Conservation (phyloP, 495 filamentous ascomycete genomes). For the Hapsidospora chrysogenum region DNA sequence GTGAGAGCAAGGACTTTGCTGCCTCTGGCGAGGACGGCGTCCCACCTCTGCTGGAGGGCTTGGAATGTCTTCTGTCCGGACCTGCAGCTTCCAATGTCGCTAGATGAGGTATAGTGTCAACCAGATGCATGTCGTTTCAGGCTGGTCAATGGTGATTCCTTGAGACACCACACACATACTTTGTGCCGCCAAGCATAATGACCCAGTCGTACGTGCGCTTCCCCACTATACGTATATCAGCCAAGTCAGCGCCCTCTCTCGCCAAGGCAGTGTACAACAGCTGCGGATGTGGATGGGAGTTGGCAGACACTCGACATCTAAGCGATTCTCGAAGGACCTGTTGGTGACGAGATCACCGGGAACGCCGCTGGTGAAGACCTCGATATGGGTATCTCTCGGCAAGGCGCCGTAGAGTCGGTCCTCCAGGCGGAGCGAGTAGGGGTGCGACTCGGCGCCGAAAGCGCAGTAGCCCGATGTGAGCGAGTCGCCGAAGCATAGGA, state of each 20-base stretch:
- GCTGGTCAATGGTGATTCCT: neutral
- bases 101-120: slow-evolving; percentile 4
- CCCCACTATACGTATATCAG: neutral
- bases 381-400: slow-evolving; percentile 12
- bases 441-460: slow-evolving; percentile 26
- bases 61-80: slow-evolving; percentile 19
- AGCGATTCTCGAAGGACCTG: no score
- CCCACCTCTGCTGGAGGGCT: slow-evolving; percentile 26
- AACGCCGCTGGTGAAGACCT: slow-evolving; percentile 22
- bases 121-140: neutral
- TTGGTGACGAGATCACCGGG: slow-evolving; percentile 33
- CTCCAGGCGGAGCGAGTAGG: slow-evolving; percentile 27
- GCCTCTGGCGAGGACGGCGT: slow-evolving; percentile 23
- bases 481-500: slow-evolving; percentile 51
- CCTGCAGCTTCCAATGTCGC: slow-evolving; percentile 25
- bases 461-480: slow-evolving; percentile 39
- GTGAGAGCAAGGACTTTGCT: slow-evolving; percentile 43
- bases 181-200: slow-evolving; percentile 31
- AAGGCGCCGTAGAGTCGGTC: slow-evolving; percentile 23
- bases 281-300: no score
- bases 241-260: neutral
- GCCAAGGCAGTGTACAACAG: no score
- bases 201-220: slow-evolving; percentile 17
- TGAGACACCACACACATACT: slow-evolving; percentile 13
- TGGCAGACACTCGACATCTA: no score